A percentile compares a stretch with the other conserved stretches of the same genome.
Evolutionary conservation across 1,284 basidiomycete genomes (phyloP).

Genomic region (Bondarzewia mesenterica): DNA sequence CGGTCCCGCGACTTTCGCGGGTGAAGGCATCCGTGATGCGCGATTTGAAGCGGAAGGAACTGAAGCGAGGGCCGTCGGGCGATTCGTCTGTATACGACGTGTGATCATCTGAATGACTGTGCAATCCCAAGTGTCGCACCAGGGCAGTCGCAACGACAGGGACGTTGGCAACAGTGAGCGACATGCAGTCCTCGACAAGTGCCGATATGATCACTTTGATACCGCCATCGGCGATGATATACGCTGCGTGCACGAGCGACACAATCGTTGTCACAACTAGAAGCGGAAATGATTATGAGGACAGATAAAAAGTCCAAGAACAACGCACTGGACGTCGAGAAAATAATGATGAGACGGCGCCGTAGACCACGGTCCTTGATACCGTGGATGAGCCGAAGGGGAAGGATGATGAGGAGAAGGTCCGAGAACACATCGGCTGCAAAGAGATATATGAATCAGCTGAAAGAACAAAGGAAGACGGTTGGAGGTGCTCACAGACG

Average conservation of each 20-base stretch:
- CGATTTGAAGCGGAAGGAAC: slow-evolving; percentile 11
- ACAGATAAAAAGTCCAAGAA: neutral
- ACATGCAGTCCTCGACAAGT: slow-evolving; percentile 32
- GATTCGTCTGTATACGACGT: slow-evolving; percentile 1
- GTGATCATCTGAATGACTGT: neutral
- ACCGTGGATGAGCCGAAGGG: slow-evolving; percentile 26
- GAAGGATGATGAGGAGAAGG: slow-evolving; percentile 26
- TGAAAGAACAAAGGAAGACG: neutral
- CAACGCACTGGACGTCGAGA: slow-evolving; percentile 28
- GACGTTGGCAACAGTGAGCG: slow-evolving; percentile 32
- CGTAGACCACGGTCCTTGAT: slow-evolving; percentile 26
- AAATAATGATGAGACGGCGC: slow-evolving; percentile 29
- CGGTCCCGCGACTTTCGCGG: too few species aligned
- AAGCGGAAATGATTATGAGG: neutral
- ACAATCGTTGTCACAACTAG: slow-evolving; percentile 28
- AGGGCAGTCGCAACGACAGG: slow-evolving; percentile 29
- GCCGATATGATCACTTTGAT: slow-evolving; percentile 28
- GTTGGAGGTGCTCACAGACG: slow-evolving; percentile 23
- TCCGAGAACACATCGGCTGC: slow-evolving; percentile 32
- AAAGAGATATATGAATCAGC: neutral
- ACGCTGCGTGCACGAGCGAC: slow-evolving; percentile 31
- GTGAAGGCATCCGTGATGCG: slow-evolving; percentile 3
- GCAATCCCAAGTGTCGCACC: slow-evolving; percentile 13
- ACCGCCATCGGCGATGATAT: slow-evolving; percentile 25
- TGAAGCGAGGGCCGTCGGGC: slow-evolving; percentile 13